Base-by-base conservation (phyloP, 176 grass and related monocot genomes). In the Thinopyrum elongatum region DNA sequence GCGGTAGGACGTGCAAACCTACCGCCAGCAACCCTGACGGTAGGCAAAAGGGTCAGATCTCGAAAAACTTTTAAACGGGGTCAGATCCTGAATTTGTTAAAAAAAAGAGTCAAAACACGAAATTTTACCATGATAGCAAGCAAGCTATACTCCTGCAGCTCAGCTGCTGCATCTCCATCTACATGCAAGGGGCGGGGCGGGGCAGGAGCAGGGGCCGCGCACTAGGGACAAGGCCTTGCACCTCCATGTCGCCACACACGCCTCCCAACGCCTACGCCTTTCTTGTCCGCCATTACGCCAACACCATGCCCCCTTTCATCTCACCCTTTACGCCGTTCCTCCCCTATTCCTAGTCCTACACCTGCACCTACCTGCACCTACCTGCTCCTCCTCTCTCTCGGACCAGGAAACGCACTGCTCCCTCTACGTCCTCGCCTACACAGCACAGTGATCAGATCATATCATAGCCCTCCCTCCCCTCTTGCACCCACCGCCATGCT, bases 241-340 rank as follows among this genome's bases (percentile, higher is more conserved):
- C 73, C 73, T 76, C 73, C 72, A 75, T 75, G 73, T 76, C 73
- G 23, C 63, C 78, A 41, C 61, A 28, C 41, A 65, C 62, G 21
- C 41, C 63, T 81, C 79, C 79, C 79, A 68, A 81, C 9, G 60
- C 79, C 65, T 28, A 63, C 38, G 53, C 65, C 76, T 88, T 88
- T 88, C 89, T 91, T 91, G 86, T 91, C 89, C 70, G 89, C 89
- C 89, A 88, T 91, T 91, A 91, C 86, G 86, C 89, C 86, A 75
- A 57, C 88, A 77, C 79, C 62, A 76, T 75, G 72, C 72, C 72
- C 71, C 36, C 44, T 76, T 76, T 30, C 72, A 51, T 30, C 2
- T 76, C 73, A 31, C 1, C 17, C 46, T 76, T 76, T 76, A 76
- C 73, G 73, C 73, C 46, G 4, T 76, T 53, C 53, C 53, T 21